Evolutionary conservation across 2,329 filamentous ascomycete genomes (phyloP), one percentile per base, ranked within the genome.

Genomic region (Xylaria arbuscula): DNA sequence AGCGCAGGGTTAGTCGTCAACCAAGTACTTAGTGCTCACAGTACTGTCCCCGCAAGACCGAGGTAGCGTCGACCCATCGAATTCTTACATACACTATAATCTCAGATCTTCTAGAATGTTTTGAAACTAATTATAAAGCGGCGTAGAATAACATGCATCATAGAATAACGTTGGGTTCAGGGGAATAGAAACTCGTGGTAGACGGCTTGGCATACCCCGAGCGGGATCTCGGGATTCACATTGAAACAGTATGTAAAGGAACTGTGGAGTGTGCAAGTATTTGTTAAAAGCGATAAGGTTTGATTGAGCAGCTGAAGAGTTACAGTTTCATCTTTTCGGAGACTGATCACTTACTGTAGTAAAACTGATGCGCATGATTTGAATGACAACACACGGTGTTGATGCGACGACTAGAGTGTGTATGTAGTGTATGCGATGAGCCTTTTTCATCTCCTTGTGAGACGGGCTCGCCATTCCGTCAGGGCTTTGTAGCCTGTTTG

Each of bases 371-470:
- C 22, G 53, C 47, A 38, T 59, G 48, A 32, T 19, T 34, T 6
- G 19, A 47, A 53, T 47, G 28, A 58, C 36, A 38, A 34, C 28
- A 24, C 42, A 61, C 22, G 17, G 17, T 32, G 19, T 45, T 54
- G 45, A 42, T 40, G 66, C 58, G 53, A 42, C 62, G 51, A 32
- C 28, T 10, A 28, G 28, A 28, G 28, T 28, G 28, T 28, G 28
- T 28, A 28, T 28, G 28, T 28, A 28, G 28, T 28, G 28, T 28
- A 54, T n/a, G 50, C n/a, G 47, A 55, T 34, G 28, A 48, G 57
- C 62, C 62, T 62, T 66, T 66, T 62, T 64, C 67, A 69, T 69
- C 47, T 63, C 50, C 10, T 57, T 62, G 62, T 59, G 57, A 66
- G 57, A 63, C 58, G 63, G 60, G 45, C 42, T 13, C 57, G 13